Base-by-base conservation (phyloP, 2,329 filamentous ascomycete genomes). In the Clarireedia homoeocarpa region DNA sequence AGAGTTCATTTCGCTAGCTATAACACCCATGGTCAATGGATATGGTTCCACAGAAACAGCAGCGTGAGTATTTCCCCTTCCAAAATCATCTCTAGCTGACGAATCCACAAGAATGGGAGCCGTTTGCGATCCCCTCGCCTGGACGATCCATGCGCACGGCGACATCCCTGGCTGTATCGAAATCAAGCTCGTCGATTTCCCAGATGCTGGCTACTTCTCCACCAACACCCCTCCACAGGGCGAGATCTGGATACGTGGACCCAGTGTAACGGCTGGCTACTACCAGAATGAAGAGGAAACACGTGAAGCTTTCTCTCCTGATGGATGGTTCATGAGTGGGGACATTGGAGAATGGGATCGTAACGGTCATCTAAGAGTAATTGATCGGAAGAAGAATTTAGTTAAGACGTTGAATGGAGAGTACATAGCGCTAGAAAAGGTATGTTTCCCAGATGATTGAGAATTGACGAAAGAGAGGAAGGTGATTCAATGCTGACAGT, bases 21-120 rank as follows among this genome's bases (percentile, higher is more conserved):
- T 97, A 53, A 89, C 89, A 24, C 92, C 94, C 26, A 96, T 97
- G 91, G 83, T 97, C 64, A 82, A 79, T 60, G 92, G 92, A 6
- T 97, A 97, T 70, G 92, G 92, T 58, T 77, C 97, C 63, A 97
- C 92, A 1, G 92, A 97, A 74, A 96, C 94, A 3, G 82, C 84
- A 61, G 89, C 88, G 66, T 65, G 54, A 40, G 51, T 17, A 23
- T 26, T 12, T 14, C 17, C 23, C 34, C 23, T 27, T 91, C 1
- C 91, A 12, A 5, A 2, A 6, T 15, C 34, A 17, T 17, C 5
- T 36, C 17, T 2, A 34, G 4, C 12, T 17, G 7, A n/a, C n/a
- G 3, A 38, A 17, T 7, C 39, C 5, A 42, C 39, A 42, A n/a
- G 89, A 85, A 90, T 88, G 75, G 88, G 88, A 56, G 80, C 84